A percentile compares a stretch with the other conserved stretches of the same genome.
Conservation (phyloP, 345 rosid species). For the Populus davidiana region DNA sequence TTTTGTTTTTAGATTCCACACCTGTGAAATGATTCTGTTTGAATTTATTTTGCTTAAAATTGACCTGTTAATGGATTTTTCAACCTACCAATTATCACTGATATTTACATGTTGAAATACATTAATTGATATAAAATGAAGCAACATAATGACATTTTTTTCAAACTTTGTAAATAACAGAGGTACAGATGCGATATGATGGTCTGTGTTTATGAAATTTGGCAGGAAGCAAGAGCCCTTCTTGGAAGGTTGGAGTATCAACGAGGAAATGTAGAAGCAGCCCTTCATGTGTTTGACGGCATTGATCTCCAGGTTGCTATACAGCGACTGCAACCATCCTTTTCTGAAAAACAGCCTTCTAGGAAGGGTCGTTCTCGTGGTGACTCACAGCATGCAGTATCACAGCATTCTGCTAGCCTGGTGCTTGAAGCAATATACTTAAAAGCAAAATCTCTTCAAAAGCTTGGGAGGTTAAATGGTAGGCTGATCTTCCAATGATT, state of each 20-base stretch:
- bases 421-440: slow-evolving; percentile 87
- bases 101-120: too few species aligned
- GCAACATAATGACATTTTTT: too few species aligned
- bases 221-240: slow-evolving; percentile 94
- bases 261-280: slow-evolving; percentile 89
- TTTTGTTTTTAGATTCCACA: too few species aligned
- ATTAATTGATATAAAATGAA: too few species aligned
- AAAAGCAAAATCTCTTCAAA: slow-evolving; percentile 91
- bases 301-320: slow-evolving; percentile 90
- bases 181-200: slow-evolving; percentile 1
- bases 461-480: slow-evolving; percentile 78
- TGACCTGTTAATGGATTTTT: too few species aligned
- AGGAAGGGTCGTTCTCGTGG: slow-evolving; percentile 51
- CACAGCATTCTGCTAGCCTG: slow-evolving; percentile 82
- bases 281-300: slow-evolving; percentile 90
- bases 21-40: too few species aligned
- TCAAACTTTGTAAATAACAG: background rate
- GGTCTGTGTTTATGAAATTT: slow-evolving; percentile 16
- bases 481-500: slow-evolving; percentile 11
- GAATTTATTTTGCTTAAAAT: too few species aligned
- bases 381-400: slow-evolving; percentile 44
- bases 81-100: too few species aligned
- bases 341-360: slow-evolving; percentile 47
- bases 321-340: slow-evolving; percentile 58
- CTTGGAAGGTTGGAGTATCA: slow-evolving; percentile 92